Evolutionary conservation across 2,329 filamentous ascomycete species (phyloP), one percentile per base, ranked within the genome.

Genomic region (Lecanosticta acicola): DNA sequence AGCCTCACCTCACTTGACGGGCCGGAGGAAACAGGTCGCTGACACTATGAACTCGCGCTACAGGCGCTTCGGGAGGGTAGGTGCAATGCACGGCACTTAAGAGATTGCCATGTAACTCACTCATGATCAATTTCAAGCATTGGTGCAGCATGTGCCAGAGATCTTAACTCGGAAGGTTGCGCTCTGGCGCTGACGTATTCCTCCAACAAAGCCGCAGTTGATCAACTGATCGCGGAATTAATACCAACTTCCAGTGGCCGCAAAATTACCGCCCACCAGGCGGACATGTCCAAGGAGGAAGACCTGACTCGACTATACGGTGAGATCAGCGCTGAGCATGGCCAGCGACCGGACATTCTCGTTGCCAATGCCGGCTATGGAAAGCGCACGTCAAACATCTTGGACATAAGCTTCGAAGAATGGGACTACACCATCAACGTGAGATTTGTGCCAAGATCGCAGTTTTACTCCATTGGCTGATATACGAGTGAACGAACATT

Each of bases 301-400:
- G 74, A 78, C 38, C 76, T 83, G 24, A 63, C 73, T 34, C 59
- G 63, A 3, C 71, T 84, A 53, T 81, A 80, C 46, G 55, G 68
- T 11, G 72, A 80, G 45, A 76, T 84, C 35, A 65, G 72, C 39
- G 58, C 65, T 1, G 59, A 74, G 41, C 79, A 84, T 59, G 69
- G 76, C 45, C 70, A 72, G 2, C 7, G 51, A 11, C 78, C 79
- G 0, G 78, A 84, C 56, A 83, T 86, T 17, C 67, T 85, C 2
- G 63, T 86, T 19, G 78, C 76, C 8, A 86, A 86, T 57, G 83
- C 83, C 1, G 82, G 81, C 0, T 75, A 82, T 50, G 81, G 81
- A 24, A 81, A 80, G 58, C 72, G 80, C 8, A 75, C 79, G 3
- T 59, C 54, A 11, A 60, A 66, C 33, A 66, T 68, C 18, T 59